A percentile compares a stretch with the other conserved stretches of the same genome.
These are phyloP conservation scores for Colletotrichum tofieldiae DNA, from an alignment of 2,329 filamentous ascomycete species.

Conservation along the genomic window DNA sequence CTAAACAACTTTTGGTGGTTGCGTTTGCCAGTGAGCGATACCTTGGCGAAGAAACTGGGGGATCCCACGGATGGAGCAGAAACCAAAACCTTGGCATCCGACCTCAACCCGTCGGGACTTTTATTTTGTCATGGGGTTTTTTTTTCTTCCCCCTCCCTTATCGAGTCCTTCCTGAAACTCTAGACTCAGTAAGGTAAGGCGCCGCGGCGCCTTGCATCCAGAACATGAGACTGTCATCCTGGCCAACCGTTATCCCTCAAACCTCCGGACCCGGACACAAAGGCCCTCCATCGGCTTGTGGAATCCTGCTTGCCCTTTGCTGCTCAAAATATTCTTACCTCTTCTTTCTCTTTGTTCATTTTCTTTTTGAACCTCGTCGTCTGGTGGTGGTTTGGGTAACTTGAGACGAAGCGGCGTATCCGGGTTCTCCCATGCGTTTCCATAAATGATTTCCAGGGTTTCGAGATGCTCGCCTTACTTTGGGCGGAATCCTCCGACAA, in stretches of 20 bases:
- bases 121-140: slow-evolving; percentile 2
- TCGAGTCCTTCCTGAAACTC: slow-evolving; percentile 36
- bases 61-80: slow-evolving; percentile 5
- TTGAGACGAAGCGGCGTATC: neutral
- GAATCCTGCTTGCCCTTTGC: slow-evolving; percentile 9
- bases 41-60: slow-evolving; percentile 11
- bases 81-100: slow-evolving; percentile 39
- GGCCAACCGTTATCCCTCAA: neutral
- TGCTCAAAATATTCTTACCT: neutral
- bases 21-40: slow-evolving; percentile 9
- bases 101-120: slow-evolving; percentile 20
- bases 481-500: neutral
- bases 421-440: neutral
- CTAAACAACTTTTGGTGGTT: neutral
- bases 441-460: slow-evolving; percentile 1
- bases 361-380: neutral
- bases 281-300: neutral
- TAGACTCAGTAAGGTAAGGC: slow-evolving; percentile 18
- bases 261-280: neutral
- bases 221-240: slow-evolving; percentile 14
- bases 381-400: neutral
- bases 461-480: slow-evolving; percentile 21
- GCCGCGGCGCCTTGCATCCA: slow-evolving; percentile 7
- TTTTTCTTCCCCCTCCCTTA: neutral
- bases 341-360: neutral